Base-by-base conservation (phyloP, 2,329 filamentous ascomycete genomes). In the Exophiala calicioides region DNA sequence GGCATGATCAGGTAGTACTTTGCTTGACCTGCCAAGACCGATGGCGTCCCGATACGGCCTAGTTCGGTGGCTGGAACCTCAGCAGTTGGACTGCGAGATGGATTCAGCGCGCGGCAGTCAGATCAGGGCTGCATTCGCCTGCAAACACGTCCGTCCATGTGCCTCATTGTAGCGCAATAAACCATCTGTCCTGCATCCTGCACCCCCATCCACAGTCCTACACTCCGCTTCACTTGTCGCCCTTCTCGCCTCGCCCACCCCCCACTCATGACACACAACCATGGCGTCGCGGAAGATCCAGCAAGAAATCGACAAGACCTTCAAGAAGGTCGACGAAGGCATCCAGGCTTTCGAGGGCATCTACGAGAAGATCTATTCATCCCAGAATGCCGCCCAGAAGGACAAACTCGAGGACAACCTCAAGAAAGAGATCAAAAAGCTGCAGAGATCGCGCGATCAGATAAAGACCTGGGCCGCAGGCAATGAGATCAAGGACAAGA, bases 401-500 rank as follows among this genome's bases (percentile, higher is more conserved):
- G 93, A 97, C 73, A 98, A 97, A 76, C 82, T 95, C 40, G 93
- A 98, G 70, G 93, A 98, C 73, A 89, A 93, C 67, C 79, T 98
- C 60, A 98, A 98, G 77, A 89, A 93, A 67, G 93, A 98, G 74
- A 97, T 97, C 80, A 98, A 98, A 84, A 98, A 98, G 79, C 83
- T 98, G 47, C 93, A 98, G 72, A 82, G 93, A 62, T 85, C 93
- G 69, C 86, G 93, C 65, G 93, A 98, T 70, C 93, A 97, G 76
- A 97, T 98, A 77, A 98, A 98, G 77, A 94, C 91, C 79, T 98
- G 93, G 93, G 90, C 91, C 3, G 88, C 90, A 47, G 90, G 88
- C 72, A 95, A 95, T 76, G 93, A 98, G 68, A 95, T 98, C 81
- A 98, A 98, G 78, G 93, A 98, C 77, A 98, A 98, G 78, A 86